Conservation (phyloP, 2,329 filamentous ascomycete genomes). For the Colletotrichum somersetense region DNA sequence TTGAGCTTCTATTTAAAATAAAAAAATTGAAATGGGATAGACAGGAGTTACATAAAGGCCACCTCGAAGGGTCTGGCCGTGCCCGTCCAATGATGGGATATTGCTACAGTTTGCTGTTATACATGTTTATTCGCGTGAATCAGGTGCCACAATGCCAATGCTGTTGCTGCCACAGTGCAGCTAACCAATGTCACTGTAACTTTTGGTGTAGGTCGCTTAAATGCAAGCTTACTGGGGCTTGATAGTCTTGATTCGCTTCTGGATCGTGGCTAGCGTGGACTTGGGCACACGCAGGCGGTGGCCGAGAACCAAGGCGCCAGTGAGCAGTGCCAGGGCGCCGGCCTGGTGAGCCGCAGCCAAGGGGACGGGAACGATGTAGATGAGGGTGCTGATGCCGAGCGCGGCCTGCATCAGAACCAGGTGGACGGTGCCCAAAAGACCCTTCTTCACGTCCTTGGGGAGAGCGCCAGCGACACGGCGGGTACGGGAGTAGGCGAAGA, state of each 20-base stretch:
- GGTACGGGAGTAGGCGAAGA: constrained; percentile 85
- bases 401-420: constrained; percentile 85
- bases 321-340: constrained; percentile 86
- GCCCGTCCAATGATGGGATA: constrained; percentile 7
- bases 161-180: constrained; percentile 33
- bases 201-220: neutral
- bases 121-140: constrained; percentile 28
- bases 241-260: constrained; percentile 57
- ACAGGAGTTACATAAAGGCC: constrained; percentile 8
- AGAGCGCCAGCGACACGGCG: constrained; percentile 70
- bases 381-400: constrained; percentile 89
- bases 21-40: constrained; percentile 17
- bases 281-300: constrained; percentile 82
- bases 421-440: constrained; percentile 83
- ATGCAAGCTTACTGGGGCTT: constrained; percentile 18
- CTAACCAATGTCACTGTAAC: neutral
- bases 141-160: constrained; percentile 32
- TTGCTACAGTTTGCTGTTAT: constrained; percentile 35
- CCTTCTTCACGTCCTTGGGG: constrained; percentile 73
- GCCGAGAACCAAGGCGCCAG: constrained; percentile 83
- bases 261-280: constrained; percentile 71
- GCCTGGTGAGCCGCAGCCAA: constrained; percentile 94
- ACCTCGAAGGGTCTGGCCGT: constrained; percentile 24
- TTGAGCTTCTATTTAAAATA: constrained; percentile 32
- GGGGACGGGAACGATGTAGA: constrained; percentile 92